Base-by-base conservation (phyloP, 2,329 filamentous ascomycete genomes). In the Simplicillium sp. region DNA sequence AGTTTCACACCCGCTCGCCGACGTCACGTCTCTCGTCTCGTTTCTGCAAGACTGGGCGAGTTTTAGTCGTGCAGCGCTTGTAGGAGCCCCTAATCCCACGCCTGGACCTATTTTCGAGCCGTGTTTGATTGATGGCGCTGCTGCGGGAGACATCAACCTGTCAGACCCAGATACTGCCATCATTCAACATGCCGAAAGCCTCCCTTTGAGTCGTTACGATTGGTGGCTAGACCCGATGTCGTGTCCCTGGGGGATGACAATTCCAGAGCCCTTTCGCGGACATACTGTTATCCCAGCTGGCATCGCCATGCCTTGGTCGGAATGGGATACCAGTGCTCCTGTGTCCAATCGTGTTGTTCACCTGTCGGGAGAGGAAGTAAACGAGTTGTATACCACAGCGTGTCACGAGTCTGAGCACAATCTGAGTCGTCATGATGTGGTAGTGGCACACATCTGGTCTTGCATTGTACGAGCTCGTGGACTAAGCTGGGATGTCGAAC, bases 371-470 rank as follows among this genome's bases (percentile, higher is more conserved):
- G 17, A 41, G 1, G 49, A 55, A 11, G 39, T 53, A 3, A 36
- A 43, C 0, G 13, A 4, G 8, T 38, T 55, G 0, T 50, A 42
- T 39, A 36, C 25, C 7, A 33, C 29, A 2, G 42, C 18, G 6
- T 46, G 39, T 1, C 3, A 39, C 0, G 11, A 15, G 2, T 34
- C 36, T 1, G 13, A 35, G 1, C 33, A 41, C 8, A 50, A 32
- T 7, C 20, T 49, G 1, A 54, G 52, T 9, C 47, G 44, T 0
- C 53, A 54, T 4, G 53, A 55, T 41, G 46, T 48, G 5, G 36
- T 53, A 6, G 14, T 55, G 1, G 50, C 44, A 3, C 50, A 55
- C 13, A 43, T 53, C 1, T 55, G 53, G 53, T 53, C 49, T 1
- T 53, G 50, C 17, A 49, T 55, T 8, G 32, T 44, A 11, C 53